Conservation (phyloP, 1,284 basidiomycete genomes). For the Coniferiporia weirii region DNA sequence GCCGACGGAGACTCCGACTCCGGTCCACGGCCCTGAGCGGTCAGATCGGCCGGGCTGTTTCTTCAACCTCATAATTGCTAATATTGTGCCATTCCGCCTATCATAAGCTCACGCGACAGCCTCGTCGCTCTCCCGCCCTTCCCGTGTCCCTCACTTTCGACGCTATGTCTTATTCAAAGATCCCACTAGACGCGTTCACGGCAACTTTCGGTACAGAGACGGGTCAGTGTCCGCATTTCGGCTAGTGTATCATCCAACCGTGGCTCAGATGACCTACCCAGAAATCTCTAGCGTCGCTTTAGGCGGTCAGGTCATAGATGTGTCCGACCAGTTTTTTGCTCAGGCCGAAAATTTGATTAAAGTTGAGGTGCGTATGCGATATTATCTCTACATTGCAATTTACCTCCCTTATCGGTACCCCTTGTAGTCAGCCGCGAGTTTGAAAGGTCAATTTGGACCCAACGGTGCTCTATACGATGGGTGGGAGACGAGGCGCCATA, state of each 20-base stretch:
- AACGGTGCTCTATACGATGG: constrained; percentile 94
- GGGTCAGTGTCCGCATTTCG: constrained; percentile 1
- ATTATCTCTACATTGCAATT: neutral
- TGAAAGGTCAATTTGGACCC: constrained; percentile 94
- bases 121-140: no score
- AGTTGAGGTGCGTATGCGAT: constrained; percentile 53
- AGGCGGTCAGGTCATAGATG: constrained; percentile 70
- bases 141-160: no score
- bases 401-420: constrained; percentile 2
- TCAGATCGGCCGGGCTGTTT: no score
- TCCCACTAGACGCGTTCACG: no score
- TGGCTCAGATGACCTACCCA: constrained; percentile 26
- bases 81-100: no score
- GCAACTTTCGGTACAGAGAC: constrained; percentile 15
- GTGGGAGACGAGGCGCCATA: constrained; percentile 93
- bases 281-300: constrained; percentile 89
- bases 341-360: constrained; percentile 81
- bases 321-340: constrained; percentile 97
- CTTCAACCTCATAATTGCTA: no score
- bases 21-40: no score
- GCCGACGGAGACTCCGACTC: no score
- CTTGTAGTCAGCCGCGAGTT: constrained; percentile 65
- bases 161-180: no score
- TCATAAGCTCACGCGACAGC: no score
- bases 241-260: neutral